These are phyloP conservation scores for Aureobasidium sp. DNA, from an alignment of 2,329 filamentous ascomycete genomes.

Conservation along the genomic window DNA sequence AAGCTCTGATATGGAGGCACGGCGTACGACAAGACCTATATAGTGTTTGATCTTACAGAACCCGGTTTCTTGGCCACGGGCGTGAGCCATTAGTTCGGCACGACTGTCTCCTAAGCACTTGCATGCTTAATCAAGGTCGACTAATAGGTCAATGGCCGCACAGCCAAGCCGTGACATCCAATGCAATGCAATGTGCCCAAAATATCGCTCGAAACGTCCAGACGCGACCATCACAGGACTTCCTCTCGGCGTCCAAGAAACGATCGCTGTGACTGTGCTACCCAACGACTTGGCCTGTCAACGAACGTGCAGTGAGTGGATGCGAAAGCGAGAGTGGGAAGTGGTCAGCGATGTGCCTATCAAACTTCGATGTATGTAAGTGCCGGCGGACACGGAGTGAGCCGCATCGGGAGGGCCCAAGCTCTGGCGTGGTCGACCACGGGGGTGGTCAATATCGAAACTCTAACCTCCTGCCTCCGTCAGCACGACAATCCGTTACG, in stretches of 20 bases:
- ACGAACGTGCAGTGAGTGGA: background rate
- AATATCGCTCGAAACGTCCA: background rate
- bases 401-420: background rate
- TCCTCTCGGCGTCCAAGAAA: background rate
- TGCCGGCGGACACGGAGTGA: background rate
- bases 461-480: background rate
- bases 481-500: background rate
- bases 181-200: background rate
- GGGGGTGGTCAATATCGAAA: background rate
- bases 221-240: background rate
- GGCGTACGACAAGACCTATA: background rate
- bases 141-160: background rate
- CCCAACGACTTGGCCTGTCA: constrained; percentile 4
- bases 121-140: background rate
- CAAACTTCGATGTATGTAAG: constrained; percentile 10
- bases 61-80: background rate
- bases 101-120: background rate
- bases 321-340: background rate
- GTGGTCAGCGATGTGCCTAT: constrained; percentile 11
- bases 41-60: constrained; percentile 7
- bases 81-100: background rate
- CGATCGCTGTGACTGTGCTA: constrained; percentile 4
- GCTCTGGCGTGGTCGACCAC: background rate
- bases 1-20: constrained; percentile 1
- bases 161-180: background rate